A percentile compares a stretch with the other conserved stretches of the same genome.
phyloP scores from a whole-genome alignment of 176 grass and related monocot species.

The Poa annua region DNA sequence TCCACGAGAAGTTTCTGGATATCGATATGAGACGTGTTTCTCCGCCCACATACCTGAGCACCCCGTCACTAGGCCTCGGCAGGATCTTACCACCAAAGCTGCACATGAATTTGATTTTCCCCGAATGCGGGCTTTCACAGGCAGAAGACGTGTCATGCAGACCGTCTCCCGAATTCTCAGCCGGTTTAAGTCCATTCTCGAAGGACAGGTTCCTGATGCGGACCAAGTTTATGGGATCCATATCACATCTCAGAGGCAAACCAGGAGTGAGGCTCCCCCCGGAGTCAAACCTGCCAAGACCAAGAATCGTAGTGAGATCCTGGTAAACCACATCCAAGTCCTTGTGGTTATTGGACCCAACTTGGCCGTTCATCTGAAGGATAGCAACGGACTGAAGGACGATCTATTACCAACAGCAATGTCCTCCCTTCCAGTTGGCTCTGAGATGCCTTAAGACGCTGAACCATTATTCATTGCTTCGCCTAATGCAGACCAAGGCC shows the following conservation, averaged over 20 bases:
- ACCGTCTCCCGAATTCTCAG: slow-evolving; percentile 47
- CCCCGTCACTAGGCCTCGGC: slow-evolving; percentile 85
- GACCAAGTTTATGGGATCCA: slow-evolving; percentile 45
- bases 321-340: slow-evolving; percentile 45
- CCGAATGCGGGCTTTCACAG: slow-evolving; percentile 54
- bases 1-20: slow-evolving; percentile 61
- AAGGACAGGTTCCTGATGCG: neutral
- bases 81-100: slow-evolving; percentile 97
- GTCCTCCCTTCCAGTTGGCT: too few species aligned
- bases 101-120: slow-evolving; percentile 89
- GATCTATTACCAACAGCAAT: too few species aligned
- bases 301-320: slow-evolving; percentile 58
- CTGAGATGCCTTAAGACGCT: too few species aligned
- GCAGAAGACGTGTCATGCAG: slow-evolving; percentile 36
- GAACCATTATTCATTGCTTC: slow-evolving; percentile 7
- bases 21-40: slow-evolving; percentile 82
- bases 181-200: slow-evolving; percentile 47
- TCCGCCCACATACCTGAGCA: slow-evolving; percentile 84
- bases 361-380: slow-evolving; percentile 32
- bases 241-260: slow-evolving; percentile 31
- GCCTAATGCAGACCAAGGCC: neutral
- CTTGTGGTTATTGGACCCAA: slow-evolving; percentile 34
- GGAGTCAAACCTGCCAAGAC: slow-evolving; percentile 52
- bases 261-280: slow-evolving; percentile 45
- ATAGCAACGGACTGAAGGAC: neutral